These are phyloP conservation scores for Colletotrichum chlorophyti DNA, from an alignment of 2,329 filamentous ascomycete species.

Conservation along the genomic window DNA sequence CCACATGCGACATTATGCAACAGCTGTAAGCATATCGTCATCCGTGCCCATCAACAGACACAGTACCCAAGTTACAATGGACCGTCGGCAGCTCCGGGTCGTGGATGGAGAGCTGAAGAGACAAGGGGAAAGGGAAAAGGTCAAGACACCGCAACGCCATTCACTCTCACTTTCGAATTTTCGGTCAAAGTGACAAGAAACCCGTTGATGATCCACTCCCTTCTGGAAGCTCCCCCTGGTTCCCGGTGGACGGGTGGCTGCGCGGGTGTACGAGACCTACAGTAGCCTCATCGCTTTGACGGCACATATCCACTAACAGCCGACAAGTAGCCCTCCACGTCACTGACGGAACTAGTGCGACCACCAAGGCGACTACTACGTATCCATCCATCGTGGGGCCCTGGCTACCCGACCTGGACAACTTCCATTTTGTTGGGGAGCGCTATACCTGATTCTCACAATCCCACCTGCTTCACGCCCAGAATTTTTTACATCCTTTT, in stretches of 20 bases:
- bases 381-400: slow-evolving; percentile 10
- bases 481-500: slow-evolving; percentile 7
- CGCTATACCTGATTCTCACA: slow-evolving; percentile 15
- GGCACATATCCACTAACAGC: slow-evolving; percentile 6
- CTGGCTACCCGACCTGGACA: slow-evolving; percentile 17
- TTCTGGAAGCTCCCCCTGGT: slow-evolving; percentile 27
- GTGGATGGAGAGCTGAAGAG: background rate
- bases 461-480: slow-evolving; percentile 1
- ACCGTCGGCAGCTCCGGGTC: slow-evolving; percentile 5
- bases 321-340: slow-evolving; percentile 12
- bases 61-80: background rate
- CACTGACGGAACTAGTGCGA: too few relatives aligned
- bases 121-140: too few relatives aligned
- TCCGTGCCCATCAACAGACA: background rate
- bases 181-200: background rate
- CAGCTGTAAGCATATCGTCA: background rate
- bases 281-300: too few relatives aligned
- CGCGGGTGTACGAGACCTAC: too few relatives aligned
- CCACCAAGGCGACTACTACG: too few relatives aligned
- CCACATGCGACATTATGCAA: slow-evolving; percentile 14
- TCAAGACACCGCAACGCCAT: background rate
- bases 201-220: slow-evolving; percentile 5
- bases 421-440: slow-evolving; percentile 28
- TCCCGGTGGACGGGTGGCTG: slow-evolving; percentile 2
- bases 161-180: background rate